phyloP scores from a whole-genome alignment of 495 filamentous ascomycete genomes.

The Podospora fimiseda region DNA sequence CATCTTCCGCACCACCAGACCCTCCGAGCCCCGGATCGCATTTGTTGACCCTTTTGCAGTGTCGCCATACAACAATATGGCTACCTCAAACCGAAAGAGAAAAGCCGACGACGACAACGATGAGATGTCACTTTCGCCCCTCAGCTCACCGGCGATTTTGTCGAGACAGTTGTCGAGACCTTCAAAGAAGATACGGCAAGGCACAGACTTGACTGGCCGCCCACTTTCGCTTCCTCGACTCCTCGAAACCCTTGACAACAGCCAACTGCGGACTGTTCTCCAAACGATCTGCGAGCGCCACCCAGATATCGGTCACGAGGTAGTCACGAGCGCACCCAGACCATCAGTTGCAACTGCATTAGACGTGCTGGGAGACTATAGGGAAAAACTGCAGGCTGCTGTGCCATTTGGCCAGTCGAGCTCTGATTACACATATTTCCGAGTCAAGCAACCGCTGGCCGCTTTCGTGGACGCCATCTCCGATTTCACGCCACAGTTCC shows the following conservation, averaged over 20 bases:
- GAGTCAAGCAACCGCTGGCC: slow-evolving; percentile 73
- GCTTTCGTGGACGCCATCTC: slow-evolving; percentile 81
- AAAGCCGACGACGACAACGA: slow-evolving; percentile 85
- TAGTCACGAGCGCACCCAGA: slow-evolving; percentile 76
- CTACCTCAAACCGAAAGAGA: slow-evolving; percentile 58
- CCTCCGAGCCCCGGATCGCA: slow-evolving; percentile 3
- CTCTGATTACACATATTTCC: slow-evolving; percentile 92
- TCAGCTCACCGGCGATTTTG: slow-evolving; percentile 66
- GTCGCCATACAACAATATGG: slow-evolving; percentile 48
- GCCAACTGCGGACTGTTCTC: slow-evolving; percentile 74
- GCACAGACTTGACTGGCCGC: slow-evolving; percentile 64
- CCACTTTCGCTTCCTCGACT: slow-evolving; percentile 76
- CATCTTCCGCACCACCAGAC: neutral
- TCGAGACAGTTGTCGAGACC: slow-evolving; percentile 58
- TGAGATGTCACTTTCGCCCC: slow-evolving; percentile 82
- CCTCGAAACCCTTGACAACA: slow-evolving; percentile 80
- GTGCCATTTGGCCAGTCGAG: slow-evolving; percentile 79
- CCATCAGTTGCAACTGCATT: slow-evolving; percentile 76
- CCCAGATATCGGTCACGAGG: slow-evolving; percentile 71
- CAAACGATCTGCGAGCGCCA: slow-evolving; percentile 85
- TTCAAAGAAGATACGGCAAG: slow-evolving; percentile 49
- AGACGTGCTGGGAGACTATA: slow-evolving; percentile 73
- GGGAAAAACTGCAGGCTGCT: slow-evolving; percentile 65
- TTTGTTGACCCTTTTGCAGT: slow-evolving; percentile 36
- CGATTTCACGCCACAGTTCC: slow-evolving; percentile 92